Percentiles rank a stretch among this genome's conserved stretches.
phyloP scores from a whole-genome alignment of 2,329 filamentous ascomycete species.

The Neobulgaria alba region DNA sequence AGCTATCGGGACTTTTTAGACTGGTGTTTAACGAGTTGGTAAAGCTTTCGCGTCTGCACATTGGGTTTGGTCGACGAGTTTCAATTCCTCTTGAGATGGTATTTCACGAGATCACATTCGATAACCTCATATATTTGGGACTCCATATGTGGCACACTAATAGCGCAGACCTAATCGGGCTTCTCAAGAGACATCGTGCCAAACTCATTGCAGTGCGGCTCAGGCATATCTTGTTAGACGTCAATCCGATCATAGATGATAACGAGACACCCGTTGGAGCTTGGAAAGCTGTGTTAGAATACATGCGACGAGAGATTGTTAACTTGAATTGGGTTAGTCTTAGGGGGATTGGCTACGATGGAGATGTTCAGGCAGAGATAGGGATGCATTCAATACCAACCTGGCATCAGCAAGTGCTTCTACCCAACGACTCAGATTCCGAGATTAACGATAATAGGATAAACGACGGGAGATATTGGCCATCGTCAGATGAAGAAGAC shows the following conservation, averaged over 20 bases:
- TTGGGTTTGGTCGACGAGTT: constrained; percentile 53
- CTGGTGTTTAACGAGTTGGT: constrained; percentile 49
- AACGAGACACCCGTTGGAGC: neutral
- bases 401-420: too few relatives aligned
- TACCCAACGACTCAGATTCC: neutral
- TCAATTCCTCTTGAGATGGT: constrained; percentile 49
- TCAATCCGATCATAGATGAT: too few relatives aligned
- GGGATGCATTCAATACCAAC: constrained; percentile 42
- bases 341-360: constrained; percentile 50
- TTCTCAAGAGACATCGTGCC: constrained; percentile 46
- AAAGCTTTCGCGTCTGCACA: constrained; percentile 53
- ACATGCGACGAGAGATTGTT: constrained; percentile 45
- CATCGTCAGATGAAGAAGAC: too few relatives aligned
- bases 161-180: constrained; percentile 49
- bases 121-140: constrained; percentile 52
- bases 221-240: neutral
- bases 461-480: too few relatives aligned
- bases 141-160: constrained; percentile 56
- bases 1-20: constrained; percentile 48
- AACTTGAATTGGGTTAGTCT: constrained; percentile 54
- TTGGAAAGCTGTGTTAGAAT: constrained; percentile 52
- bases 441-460: too few relatives aligned
- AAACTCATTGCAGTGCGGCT: constrained; percentile 51
- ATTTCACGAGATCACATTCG: constrained; percentile 54
- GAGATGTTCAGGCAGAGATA: neutral